Evolutionary conservation across 2,329 filamentous ascomycete genomes (phyloP).

Genomic region (Microthyrium microscopicum): DNA sequence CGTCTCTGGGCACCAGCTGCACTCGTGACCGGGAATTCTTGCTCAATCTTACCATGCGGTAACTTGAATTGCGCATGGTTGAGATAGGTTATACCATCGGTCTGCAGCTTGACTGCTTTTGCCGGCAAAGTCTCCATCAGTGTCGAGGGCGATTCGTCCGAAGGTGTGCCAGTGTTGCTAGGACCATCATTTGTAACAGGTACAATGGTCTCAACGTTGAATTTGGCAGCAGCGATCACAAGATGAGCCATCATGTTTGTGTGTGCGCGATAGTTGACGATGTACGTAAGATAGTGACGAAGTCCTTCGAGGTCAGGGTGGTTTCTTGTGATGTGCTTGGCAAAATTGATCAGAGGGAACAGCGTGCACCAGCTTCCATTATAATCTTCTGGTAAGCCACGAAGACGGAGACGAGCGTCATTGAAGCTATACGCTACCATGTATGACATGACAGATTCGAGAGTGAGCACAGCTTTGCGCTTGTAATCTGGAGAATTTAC

Average conservation of each 20-base stretch:
- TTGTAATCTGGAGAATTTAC: constrained; percentile 17
- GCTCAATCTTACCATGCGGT: constrained; percentile 10
- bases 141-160: too few species aligned
- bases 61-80: constrained; percentile 20
- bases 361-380: constrained; percentile 20
- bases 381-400: background rate
- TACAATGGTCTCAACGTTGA: constrained; percentile 11
- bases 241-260: constrained; percentile 15
- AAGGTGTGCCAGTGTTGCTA: too few species aligned
- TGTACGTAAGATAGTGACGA: constrained; percentile 22
- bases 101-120: constrained; percentile 12
- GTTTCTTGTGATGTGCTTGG: constrained; percentile 17
- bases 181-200: too few species aligned
- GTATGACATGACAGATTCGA: constrained; percentile 30
- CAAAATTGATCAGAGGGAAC: constrained; percentile 19
- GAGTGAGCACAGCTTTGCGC: constrained; percentile 22
- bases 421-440: constrained; percentile 21
- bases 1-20: constrained; percentile 11
- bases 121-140: background rate
- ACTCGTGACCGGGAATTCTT: constrained; percentile 6
- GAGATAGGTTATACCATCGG: constrained; percentile 21
- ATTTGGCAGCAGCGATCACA: constrained; percentile 12
- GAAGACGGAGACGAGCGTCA: constrained; percentile 15
- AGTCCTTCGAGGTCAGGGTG: constrained; percentile 24
- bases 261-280: constrained; percentile 23